These are phyloP conservation scores for Coniochaeta prunicola DNA, from an alignment of 2,329 filamentous ascomycete genomes.

Conservation along the genomic window DNA sequence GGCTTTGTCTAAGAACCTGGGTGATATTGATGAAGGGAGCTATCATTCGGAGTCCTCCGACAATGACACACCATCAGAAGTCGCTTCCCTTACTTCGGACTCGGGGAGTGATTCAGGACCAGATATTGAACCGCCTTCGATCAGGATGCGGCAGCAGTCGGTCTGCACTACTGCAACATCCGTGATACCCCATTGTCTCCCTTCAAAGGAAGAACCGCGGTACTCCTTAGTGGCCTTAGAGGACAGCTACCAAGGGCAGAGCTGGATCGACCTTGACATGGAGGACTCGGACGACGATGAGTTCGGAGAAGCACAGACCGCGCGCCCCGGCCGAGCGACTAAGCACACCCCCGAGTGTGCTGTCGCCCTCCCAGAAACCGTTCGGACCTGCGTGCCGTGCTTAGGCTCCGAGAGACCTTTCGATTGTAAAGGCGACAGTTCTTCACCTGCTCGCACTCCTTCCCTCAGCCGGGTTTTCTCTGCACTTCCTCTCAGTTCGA, in stretches of 20 bases:
- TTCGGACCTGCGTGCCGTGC: not conserved
- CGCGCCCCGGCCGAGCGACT: not conserved
- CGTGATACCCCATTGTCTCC: slow-evolving; percentile 15
- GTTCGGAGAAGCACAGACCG: not conserved
- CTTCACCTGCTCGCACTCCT: not conserved
- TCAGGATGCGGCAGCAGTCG: slow-evolving; percentile 27
- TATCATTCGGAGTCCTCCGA: not conserved
- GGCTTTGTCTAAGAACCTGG: not conserved
- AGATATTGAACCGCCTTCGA: slow-evolving; percentile 23
- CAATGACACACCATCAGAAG: not conserved
- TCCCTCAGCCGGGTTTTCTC: not conserved
- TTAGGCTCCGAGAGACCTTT: not conserved
- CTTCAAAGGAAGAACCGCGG: not conserved
- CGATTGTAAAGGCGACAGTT: not conserved
- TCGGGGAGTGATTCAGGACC: slow-evolving; percentile 28
- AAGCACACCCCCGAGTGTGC: not conserved
- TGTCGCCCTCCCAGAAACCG: not conserved
- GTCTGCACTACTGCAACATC: slow-evolving; percentile 33
- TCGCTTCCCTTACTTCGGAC: slow-evolving; percentile 9
- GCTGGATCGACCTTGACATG: not conserved
- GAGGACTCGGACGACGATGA: not conserved
- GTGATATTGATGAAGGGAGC: not conserved
- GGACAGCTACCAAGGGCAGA: not conserved
- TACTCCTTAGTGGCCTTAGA: not conserved
- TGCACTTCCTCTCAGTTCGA: not conserved